These are phyloP conservation scores for Candida dendrica DNA, from an alignment of 805 yeast genomes.

Conservation along the genomic window DNA sequence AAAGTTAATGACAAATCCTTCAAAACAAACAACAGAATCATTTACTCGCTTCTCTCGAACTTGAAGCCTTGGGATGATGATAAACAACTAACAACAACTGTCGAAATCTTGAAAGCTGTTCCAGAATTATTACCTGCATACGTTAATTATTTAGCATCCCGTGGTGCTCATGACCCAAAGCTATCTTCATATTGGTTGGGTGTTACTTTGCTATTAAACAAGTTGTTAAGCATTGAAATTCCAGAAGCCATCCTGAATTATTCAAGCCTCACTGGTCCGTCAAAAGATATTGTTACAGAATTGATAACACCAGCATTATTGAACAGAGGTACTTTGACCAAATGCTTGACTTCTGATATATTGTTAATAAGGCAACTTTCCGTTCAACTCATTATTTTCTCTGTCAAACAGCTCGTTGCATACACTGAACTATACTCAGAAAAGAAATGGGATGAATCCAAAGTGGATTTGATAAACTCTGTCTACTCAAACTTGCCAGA, in stretches of 20 bases:
- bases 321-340: constrained; percentile 48
- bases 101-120: constrained; percentile 40
- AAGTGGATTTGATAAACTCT: constrained; percentile 25
- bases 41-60: constrained; percentile 52
- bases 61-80: constrained; percentile 81
- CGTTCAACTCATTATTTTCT: constrained; percentile 48
- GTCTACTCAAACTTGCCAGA: constrained; percentile 42
- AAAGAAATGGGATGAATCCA: constrained; percentile 34
- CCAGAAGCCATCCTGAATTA: constrained; percentile 34
- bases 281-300: constrained; percentile 37
- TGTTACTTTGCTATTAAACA: constrained; percentile 52
- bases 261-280: constrained; percentile 20
- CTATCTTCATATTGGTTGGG: constrained; percentile 80
- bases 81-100: constrained; percentile 47
- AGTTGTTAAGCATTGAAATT: constrained; percentile 49
- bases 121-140: constrained; percentile 76
- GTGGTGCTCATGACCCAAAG: constrained; percentile 74
- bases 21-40: constrained; percentile 58
- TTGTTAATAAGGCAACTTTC: constrained; percentile 55
- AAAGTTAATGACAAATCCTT: constrained; percentile 23
- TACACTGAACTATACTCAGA: constrained; percentile 29
- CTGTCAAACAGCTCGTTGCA: constrained; percentile 45
- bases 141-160: constrained; percentile 47
- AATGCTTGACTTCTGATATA: constrained; percentile 45
- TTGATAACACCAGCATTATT: constrained; percentile 59